These are phyloP conservation scores for Magnusiomyces fungicola DNA, from an alignment of 1,139 yeast species.

Conservation along the genomic window DNA sequence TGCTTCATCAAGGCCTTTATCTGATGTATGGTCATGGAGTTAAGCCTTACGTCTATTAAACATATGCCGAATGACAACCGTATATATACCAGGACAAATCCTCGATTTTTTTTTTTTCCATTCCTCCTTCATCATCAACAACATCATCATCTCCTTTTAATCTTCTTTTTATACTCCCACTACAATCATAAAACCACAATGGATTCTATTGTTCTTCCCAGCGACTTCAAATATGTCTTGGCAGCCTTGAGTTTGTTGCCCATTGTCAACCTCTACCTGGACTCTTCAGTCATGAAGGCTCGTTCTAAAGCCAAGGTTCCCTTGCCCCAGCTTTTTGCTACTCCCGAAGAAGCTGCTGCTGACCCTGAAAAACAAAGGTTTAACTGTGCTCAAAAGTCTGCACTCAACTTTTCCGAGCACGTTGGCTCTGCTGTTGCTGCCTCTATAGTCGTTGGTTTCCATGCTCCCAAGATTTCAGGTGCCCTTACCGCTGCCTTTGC, in stretches of 20 bases:
- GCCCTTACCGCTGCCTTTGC: slow-evolving; percentile 14
- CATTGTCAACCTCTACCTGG: slow-evolving; percentile 13
- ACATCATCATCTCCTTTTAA: too few relatives aligned
- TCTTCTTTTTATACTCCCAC: too few relatives aligned
- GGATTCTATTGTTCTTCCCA: slow-evolving; percentile 10
- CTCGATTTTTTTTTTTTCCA: too few relatives aligned
- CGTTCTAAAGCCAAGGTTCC: slow-evolving; percentile 13
- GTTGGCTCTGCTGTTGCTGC: slow-evolving; percentile 11
- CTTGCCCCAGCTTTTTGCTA: slow-evolving; percentile 16
- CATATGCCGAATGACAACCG: too few relatives aligned
- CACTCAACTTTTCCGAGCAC: slow-evolving; percentile 19
- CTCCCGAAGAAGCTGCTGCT: slow-evolving; percentile 16
- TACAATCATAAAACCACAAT: too few relatives aligned
- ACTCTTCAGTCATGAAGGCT: slow-evolving; percentile 11
- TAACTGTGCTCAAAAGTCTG: slow-evolving; percentile 19
- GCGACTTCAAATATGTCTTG: slow-evolving; percentile 16
- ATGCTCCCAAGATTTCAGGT: slow-evolving; percentile 15
- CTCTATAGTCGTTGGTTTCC: slow-evolving; percentile 15
- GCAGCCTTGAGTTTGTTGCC: slow-evolving; percentile 16
- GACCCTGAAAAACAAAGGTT: slow-evolving; percentile 16
- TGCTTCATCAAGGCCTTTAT: too few relatives aligned
- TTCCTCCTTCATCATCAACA: too few relatives aligned
- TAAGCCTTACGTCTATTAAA: too few relatives aligned
- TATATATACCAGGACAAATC: too few relatives aligned
- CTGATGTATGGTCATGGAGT: too few relatives aligned